Conservation (phyloP, 1,284 basidiomycete species). For the Athelia psychrophila region DNA sequence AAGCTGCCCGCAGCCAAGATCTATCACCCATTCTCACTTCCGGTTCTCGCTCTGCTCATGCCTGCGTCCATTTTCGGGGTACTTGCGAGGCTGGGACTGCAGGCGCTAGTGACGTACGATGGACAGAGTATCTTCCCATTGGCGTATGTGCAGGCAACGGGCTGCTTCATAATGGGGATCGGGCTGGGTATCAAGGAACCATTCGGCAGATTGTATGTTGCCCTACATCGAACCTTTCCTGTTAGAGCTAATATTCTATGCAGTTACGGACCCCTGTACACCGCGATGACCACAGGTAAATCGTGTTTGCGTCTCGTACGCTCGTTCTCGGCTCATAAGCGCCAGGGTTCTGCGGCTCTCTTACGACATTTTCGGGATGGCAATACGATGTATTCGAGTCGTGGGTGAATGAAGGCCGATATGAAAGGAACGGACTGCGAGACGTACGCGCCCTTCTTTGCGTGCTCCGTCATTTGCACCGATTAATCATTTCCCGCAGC, state of each 20-base stretch:
- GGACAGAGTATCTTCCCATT: slow-evolving; percentile 81
- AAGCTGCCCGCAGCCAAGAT: slow-evolving; percentile 40
- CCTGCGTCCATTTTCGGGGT: slow-evolving; percentile 79
- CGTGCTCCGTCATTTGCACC: slow-evolving; percentile 5
- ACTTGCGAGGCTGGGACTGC: slow-evolving; percentile 73
- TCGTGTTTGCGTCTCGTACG: slow-evolving; percentile 1
- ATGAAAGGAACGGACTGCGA: slow-evolving; percentile 66
- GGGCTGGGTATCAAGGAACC: slow-evolving; percentile 66
- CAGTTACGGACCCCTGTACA: slow-evolving; percentile 88
- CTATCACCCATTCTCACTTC: slow-evolving; percentile 58
- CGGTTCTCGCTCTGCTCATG: slow-evolving; percentile 69
- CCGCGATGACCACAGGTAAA: slow-evolving; percentile 83
- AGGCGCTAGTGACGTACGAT: slow-evolving; percentile 69
- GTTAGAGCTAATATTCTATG: slow-evolving; percentile 7
- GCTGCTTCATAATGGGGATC: slow-evolving; percentile 92
- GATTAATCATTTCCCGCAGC: slow-evolving; percentile 42
- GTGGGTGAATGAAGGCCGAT: slow-evolving; percentile 72
- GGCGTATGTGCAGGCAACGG: slow-evolving; percentile 85
- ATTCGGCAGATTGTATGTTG: slow-evolving; percentile 72
- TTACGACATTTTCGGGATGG: slow-evolving; percentile 98
- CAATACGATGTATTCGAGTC: slow-evolving; percentile 86
- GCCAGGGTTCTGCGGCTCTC: slow-evolving; percentile 89
- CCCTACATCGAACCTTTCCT: slow-evolving; percentile 4
- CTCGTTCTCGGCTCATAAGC: slow-evolving; percentile 1
- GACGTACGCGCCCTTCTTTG: slow-evolving; percentile 55